Conservation (phyloP, 1,284 basidiomycete species). For the Hortiboletus rubellus region DNA sequence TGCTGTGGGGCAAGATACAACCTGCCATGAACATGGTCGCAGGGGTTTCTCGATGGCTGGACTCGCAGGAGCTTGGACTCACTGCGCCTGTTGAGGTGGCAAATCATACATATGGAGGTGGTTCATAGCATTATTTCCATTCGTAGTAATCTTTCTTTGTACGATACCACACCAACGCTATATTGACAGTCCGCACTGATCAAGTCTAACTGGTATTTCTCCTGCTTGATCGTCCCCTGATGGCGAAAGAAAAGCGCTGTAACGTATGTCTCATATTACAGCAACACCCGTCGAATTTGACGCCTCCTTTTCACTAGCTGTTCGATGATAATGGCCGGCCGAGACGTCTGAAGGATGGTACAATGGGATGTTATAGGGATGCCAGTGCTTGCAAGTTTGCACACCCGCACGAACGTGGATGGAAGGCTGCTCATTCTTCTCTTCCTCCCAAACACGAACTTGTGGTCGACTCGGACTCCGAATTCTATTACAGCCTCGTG, state of each 20-base stretch:
- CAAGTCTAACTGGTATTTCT: neutral
- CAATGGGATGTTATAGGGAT: slow-evolving; percentile 22
- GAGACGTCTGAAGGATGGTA: slow-evolving; percentile 24
- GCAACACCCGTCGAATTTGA: slow-evolving; percentile 8
- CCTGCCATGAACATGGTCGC: slow-evolving; percentile 36
- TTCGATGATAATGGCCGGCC: slow-evolving; percentile 31
- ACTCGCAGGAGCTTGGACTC: slow-evolving; percentile 29
- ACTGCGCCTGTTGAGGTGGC: slow-evolving; percentile 22
- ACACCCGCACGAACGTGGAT: slow-evolving; percentile 31
- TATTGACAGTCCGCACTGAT: neutral
- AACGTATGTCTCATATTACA: slow-evolving; percentile 28
- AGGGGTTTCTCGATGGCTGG: slow-evolving; percentile 31
- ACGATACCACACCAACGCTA: slow-evolving; percentile 12
- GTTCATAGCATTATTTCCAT: slow-evolving; percentile 7
- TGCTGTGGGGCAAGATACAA: slow-evolving; percentile 31
- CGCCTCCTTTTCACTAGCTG: slow-evolving; percentile 16
- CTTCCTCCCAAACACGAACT: slow-evolving; percentile 21
- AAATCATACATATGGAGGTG: neutral
- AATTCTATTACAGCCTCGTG: slow-evolving; percentile 24
- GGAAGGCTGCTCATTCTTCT: slow-evolving; percentile 27
- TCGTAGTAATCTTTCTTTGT: slow-evolving; percentile 22
- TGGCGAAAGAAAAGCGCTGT: slow-evolving; percentile 28
- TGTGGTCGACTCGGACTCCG: slow-evolving; percentile 26
- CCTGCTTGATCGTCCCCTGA: neutral
- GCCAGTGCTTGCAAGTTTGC: slow-evolving; percentile 27